Percentiles rank a stretch among this genome's conserved stretches.
Conservation (phyloP, 345 rosid species). For the Hirschfeldia incana region DNA sequence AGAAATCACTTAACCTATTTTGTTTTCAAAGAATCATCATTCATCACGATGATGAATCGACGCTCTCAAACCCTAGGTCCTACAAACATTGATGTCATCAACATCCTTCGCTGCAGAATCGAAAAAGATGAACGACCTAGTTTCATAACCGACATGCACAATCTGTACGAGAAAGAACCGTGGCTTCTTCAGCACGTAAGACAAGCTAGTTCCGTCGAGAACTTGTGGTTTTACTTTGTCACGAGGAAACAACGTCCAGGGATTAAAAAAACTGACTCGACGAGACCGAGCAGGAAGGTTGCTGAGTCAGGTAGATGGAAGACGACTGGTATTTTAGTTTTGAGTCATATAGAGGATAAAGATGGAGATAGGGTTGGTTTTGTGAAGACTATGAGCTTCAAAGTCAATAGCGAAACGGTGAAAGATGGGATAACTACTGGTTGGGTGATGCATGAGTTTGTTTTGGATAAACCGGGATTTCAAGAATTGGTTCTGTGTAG, state of each 20-base stretch:
- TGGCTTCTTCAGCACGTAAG: constrained; percentile 29
- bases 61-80: neutral
- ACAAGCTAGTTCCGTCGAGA: neutral
- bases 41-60: neutral
- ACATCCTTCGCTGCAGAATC: constrained; percentile 1
- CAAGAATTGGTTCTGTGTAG: constrained; percentile 1
- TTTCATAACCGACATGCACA: neutral
- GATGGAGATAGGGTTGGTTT: neutral
- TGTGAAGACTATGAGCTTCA: neutral
- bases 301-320: constrained; percentile 6
- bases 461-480: neutral
- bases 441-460: constrained; percentile 32
- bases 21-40: neutral
- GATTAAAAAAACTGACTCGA: neutral
- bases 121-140: neutral
- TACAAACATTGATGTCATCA: neutral
- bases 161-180: constrained; percentile 24
- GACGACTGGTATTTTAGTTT: neutral
- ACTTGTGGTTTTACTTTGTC: constrained; percentile 20
- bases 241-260: neutral
- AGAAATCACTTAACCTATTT: neutral
- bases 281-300: neutral
- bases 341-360: neutral
- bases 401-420: neutral
- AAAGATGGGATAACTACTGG: neutral